Evolutionary conservation across 2,329 filamentous ascomycete genomes (phyloP).

Genomic region (Pleurostoma richardsiae): DNA sequence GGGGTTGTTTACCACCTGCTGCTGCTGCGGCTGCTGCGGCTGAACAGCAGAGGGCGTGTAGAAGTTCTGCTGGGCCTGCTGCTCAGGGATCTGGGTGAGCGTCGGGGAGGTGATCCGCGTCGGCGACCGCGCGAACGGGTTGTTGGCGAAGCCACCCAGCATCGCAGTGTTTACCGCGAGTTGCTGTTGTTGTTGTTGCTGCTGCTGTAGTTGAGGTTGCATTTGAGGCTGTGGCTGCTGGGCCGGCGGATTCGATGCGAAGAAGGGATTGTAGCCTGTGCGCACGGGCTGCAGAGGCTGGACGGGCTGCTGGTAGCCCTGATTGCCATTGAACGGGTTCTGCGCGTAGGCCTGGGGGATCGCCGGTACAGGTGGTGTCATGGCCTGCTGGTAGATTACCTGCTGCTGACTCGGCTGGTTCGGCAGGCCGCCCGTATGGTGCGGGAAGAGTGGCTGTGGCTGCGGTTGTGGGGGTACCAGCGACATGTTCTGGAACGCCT

Average conservation of each 20-base stretch:
- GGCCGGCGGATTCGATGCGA: constrained; percentile 27
- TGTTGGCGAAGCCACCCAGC: constrained; percentile 30
- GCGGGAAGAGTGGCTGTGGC: constrained; percentile 62
- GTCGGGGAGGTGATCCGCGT: constrained; percentile 44
- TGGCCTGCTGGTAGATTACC: constrained; percentile 34
- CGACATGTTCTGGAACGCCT: constrained; percentile 72
- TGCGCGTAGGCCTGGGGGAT: constrained; percentile 32
- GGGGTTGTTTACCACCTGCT: constrained; percentile 19
- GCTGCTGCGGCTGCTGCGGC: constrained; percentile 17
- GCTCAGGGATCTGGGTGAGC: constrained; percentile 48
- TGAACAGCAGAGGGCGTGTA: constrained; percentile 21
- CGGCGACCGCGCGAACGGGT: constrained; percentile 45
- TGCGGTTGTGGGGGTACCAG: constrained; percentile 42
- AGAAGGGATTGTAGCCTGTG: constrained; percentile 48
- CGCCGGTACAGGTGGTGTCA: constrained; percentile 36
- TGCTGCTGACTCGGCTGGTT: constrained; percentile 36
- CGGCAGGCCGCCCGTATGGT: constrained; percentile 63
- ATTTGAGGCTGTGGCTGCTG: constrained; percentile 24
- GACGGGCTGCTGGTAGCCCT: constrained; percentile 32
- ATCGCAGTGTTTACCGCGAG: constrained; percentile 12
- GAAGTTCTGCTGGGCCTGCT: constrained; percentile 40
- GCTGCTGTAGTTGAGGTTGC: constrained; percentile 19
- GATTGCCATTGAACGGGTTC: constrained; percentile 33
- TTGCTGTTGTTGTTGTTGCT: constrained; percentile 14
- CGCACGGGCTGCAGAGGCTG: constrained; percentile 28